Base-by-base conservation (phyloP, 352 stramenopile genomes). In the Phytophthora nicotianae region DNA sequence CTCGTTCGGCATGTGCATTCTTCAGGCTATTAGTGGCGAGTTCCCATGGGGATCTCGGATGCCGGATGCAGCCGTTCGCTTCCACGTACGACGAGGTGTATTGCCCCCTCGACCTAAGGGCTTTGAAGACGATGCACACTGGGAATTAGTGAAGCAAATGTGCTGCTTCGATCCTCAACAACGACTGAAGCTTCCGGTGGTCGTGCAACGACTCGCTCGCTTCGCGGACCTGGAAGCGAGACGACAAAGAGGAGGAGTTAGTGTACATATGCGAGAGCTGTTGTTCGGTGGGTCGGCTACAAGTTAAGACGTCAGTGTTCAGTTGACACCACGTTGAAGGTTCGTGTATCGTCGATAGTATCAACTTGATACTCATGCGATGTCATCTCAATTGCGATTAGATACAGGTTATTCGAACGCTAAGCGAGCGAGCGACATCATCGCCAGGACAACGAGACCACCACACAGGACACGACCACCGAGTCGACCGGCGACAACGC, bases 1-100 rank as follows among this genome's bases (percentile, higher is more conserved):
- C 27, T 77, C 69, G 13, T 67, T 77, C 29, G 69, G 69, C 16
- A 77, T 77, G 69, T 77, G 69, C 37, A 49, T 74, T 10, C 52
- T 77, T 7, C 62, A 77, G 32, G 69, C 69, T 4, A 40, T 68
- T 2, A 72, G 56, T 13, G 69, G 65, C 0, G 62, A 74, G 3
- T 68, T 65, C 17, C 69, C 69, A 11, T 77, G 61, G 60, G 69
- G 65, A 1, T 21, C 17, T 5, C 57, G 58, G 0, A 65, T 77
- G 55, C 68, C 68, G 0, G 68, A 76, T 32, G 58, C 57, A 13
- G 68, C 68, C 0, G 68, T 77, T 14, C 64, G 65, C 24, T 74
- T 68, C 40, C 64, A 77, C 27, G 68, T 73, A 6, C 58, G 56
- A 21, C 62, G 62, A 23, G 64, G 64, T 8, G 56, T 50, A 4